Evolutionary conservation across 2,329 filamentous ascomycete species (phyloP).

Genomic region (Aspergillus sp.): DNA sequence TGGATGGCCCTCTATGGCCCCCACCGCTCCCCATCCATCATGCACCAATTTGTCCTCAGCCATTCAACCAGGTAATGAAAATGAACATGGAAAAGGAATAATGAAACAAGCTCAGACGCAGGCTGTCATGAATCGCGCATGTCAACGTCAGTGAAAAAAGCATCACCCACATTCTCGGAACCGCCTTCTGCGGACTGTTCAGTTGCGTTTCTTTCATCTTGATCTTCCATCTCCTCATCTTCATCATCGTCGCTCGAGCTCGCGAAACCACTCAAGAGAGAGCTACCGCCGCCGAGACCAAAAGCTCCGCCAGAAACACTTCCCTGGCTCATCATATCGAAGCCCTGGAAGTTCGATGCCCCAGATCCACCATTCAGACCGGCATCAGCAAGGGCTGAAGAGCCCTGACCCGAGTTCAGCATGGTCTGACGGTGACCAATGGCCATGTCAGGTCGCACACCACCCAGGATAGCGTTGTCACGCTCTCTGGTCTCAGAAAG

Average conservation of each 20-base stretch:
- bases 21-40: conserved; percentile 13
- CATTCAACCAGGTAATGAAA: conserved; percentile 1
- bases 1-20: conserved; percentile 11
- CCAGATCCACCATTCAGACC: conserved; percentile 66
- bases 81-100: neutral
- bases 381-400: conserved; percentile 71
- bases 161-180: conserved; percentile 63
- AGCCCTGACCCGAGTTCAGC: conserved; percentile 53
- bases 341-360: conserved; percentile 47
- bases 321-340: conserved; percentile 64
- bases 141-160: conserved; percentile 57
- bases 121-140: conserved; percentile 51
- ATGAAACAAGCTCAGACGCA: conserved; percentile 4
- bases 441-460: conserved; percentile 85
- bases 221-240: conserved; percentile 79
- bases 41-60: conserved; percentile 6
- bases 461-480: conserved; percentile 96
- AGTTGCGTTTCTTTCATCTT: conserved; percentile 49
- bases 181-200: conserved; percentile 43
- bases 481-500: conserved; percentile 89
- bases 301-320: conserved; percentile 67
- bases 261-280: conserved; percentile 82
- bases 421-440: conserved; percentile 72
- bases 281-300: conserved; percentile 60
- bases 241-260: conserved; percentile 95